Evolutionary conservation across 495 filamentous ascomycete species (phyloP).

Genomic region (Aspergillus sclerotioniger): DNA sequence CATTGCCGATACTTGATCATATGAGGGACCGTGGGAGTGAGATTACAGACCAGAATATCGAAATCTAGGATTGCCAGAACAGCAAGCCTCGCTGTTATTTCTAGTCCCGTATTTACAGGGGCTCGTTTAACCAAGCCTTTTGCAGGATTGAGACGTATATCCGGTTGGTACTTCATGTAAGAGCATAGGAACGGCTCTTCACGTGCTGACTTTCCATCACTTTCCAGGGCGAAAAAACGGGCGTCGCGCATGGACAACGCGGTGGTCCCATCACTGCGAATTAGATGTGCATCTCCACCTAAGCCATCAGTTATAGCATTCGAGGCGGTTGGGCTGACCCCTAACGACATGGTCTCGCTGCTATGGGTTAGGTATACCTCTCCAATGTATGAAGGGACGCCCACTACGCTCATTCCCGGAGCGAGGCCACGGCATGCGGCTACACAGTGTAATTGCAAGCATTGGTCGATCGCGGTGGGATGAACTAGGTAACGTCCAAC

Average conservation of each 20-base stretch:
- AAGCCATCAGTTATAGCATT: not conserved
- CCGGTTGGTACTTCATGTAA: not conserved
- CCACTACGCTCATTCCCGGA: not conserved
- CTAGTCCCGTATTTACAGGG: not conserved
- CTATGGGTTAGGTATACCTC: not conserved
- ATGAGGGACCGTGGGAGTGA: not conserved
- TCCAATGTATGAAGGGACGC: slow-evolving; percentile 1
- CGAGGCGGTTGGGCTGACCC: not conserved
- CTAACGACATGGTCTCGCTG: not conserved
- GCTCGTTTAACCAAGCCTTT: not conserved
- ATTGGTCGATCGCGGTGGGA: slow-evolving; percentile 15
- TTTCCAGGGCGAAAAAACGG: not conserved
- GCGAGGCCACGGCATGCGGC: slow-evolving; percentile 9
- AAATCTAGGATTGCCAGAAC: not conserved
- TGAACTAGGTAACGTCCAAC: slow-evolving; percentile 6
- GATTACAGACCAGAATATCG: not conserved
- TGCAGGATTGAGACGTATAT: not conserved
- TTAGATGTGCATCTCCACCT: not conserved
- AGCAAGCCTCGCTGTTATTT: not conserved
- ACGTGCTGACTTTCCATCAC: not conserved
- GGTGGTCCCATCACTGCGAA: not conserved
- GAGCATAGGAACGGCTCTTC: not conserved
- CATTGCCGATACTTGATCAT: not conserved
- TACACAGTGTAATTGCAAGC: slow-evolving; percentile 10
- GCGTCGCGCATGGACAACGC: not conserved